Evolutionary conservation across 176 grass and related monocot species (phyloP).

Genomic region (Zizania latifolia): DNA sequence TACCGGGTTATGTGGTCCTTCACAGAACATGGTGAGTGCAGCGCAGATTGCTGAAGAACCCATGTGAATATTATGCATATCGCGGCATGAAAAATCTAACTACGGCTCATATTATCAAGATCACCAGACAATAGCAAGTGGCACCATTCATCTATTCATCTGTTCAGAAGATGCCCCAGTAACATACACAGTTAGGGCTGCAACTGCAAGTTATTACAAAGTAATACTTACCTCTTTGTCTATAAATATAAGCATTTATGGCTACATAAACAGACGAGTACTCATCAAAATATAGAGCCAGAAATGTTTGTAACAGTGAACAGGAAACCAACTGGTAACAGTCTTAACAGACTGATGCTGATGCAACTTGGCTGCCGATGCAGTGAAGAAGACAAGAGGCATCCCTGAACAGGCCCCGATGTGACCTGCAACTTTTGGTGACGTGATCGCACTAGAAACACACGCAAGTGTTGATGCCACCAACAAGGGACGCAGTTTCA

Average conservation of each 20-base stretch:
- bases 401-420: background rate
- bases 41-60: background rate
- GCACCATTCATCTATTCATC: background rate
- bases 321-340: background rate
- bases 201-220: no score
- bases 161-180: background rate
- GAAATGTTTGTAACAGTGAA: background rate
- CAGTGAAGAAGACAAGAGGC: constrained; percentile 26
- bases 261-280: no score
- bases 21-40: background rate
- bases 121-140: background rate
- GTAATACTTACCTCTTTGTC: no score
- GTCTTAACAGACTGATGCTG: background rate
- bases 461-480: constrained; percentile 35
- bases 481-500: constrained; percentile 1
- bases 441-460: constrained; percentile 38
- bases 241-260: no score
- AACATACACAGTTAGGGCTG: no score
- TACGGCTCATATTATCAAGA: background rate
- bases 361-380: background rate
- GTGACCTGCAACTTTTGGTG: constrained; percentile 21
- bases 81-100: background rate
- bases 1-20: constrained; percentile 13
- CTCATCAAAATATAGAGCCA: no score
- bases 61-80: background rate